phyloP scores from a whole-genome alignment of 352 stramenopile genomes.

The Peronosclerospora sorghi region DNA sequence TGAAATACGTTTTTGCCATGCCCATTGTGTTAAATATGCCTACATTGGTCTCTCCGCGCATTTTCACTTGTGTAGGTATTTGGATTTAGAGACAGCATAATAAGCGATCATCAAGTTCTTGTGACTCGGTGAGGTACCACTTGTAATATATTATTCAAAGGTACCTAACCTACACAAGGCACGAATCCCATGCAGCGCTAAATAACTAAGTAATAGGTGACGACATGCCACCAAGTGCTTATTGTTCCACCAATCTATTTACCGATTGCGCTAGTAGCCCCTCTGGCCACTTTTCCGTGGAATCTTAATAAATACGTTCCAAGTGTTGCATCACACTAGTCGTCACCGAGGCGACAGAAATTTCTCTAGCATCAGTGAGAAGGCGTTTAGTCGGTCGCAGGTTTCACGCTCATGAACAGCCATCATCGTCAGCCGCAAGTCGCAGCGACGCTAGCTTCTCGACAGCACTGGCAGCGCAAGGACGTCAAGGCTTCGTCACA shows the following conservation, averaged over 20 bases:
- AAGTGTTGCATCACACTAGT: conserved; percentile 1
- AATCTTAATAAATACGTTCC: conserved; percentile 10
- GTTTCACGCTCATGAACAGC: conserved; percentile 16
- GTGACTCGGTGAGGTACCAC: too few relatives aligned
- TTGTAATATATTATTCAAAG: too few relatives aligned
- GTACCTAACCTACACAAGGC: too few relatives aligned
- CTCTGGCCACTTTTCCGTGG: conserved; percentile 16
- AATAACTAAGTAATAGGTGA: too few relatives aligned
- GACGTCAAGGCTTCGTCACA: conserved; percentile 3
- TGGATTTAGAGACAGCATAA: too few relatives aligned
- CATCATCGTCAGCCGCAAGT: background rate
- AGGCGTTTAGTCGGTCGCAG: conserved; percentile 15
- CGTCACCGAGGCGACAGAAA: background rate
- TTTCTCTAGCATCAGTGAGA: conserved; percentile 3
- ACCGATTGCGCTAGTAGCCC: background rate
- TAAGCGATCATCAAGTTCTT: too few relatives aligned
- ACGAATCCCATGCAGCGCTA: too few relatives aligned
- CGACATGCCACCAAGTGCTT: background rate
- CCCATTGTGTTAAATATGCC: too few relatives aligned
- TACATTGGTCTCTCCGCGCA: too few relatives aligned
- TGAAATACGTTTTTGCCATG: too few relatives aligned
- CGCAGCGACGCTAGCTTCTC: background rate
- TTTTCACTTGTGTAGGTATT: too few relatives aligned
- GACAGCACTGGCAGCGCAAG: conserved; percentile 5
- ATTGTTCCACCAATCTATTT: too few relatives aligned